Evolutionary conservation across 257 asterid genomes (phyloP), one percentile per base, ranked within the genome.

Genomic region (Nicotiana tabacum): DNA sequence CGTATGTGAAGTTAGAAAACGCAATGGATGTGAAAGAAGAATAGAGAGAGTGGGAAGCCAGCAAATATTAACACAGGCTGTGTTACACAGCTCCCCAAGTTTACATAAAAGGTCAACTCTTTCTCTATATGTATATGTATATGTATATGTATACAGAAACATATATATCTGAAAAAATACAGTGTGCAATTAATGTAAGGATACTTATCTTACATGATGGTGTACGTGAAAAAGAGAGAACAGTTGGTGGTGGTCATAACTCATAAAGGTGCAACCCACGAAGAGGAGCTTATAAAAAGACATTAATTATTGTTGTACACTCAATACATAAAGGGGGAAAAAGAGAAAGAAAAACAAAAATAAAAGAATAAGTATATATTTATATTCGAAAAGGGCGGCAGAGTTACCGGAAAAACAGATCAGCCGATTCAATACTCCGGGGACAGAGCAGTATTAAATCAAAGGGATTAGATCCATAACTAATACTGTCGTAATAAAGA

Each of bases 1-100:
- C 21, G 39, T 39, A 18, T 13, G 21, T 30, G 21, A 69, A 7
- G 78, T 70, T 70, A 74, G 39, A 48, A 74, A 74, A 46, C 6
- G 62, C 62, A 74, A 74, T 74, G 62, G 27, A 74, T 48, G 80
- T 74, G 80, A n/a, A 72, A 5, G 55, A 35, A 70, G 60, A 72
- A 12, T 33, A 33, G 37, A 74, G 78, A 70, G 62, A 74, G 80
- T 74, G 62, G 80, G 62, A 27, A 48, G 62, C 80, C 80, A 74
- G 80, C 62, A 48, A 74, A 74, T 13, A 51, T 13, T 27, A 48
- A 74, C n/a, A 74, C 51, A 43, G 12, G 51, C 51, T 43, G 51
- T 43, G 51, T 43, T 43, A 43, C 12, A 74, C 80, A 48, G 62
- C 80, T 27, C 24, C 58, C 1, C 58, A 53, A 53, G 13, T 24